Evolutionary conservation across 2,329 filamentous ascomycete species (phyloP), one percentile per base, ranked within the genome.

Genomic region (Clarireedia monteithiana): DNA sequence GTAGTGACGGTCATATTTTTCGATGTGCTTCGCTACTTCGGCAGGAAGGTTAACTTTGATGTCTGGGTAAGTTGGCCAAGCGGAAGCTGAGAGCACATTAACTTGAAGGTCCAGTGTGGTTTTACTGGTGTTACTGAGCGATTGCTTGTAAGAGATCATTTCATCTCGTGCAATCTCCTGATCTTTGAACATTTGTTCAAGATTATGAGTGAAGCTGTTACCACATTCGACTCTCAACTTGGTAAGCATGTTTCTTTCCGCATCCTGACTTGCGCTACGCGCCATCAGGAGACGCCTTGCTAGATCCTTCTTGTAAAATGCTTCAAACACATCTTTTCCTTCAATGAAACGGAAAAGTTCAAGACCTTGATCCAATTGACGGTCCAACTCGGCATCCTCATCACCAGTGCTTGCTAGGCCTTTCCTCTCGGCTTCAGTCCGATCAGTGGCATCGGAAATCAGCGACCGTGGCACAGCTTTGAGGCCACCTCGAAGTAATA

Each of bases 161-260:
- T 97, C 92, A 65, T 97, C 94, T 59, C 88, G 87, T 12, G 89
- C 89, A 20, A 96, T 79, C 68, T 96, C 91, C 71, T 97, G 90
- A 67, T 99, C 94, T 71, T 95, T 96, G 77, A 99, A 99, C 94
- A 99, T 99, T 60, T 92, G 89, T 72, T 99, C 95, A 0, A 99
- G 78, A 66, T 99, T 99, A 68, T 96, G 91, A 0, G 94, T 99
- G 69, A 99, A 97, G 64, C 83, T 88, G 14, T 89, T 87, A 40
- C 94, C 94, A 68, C 94, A 99, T 75, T 99, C 94, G 63, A 85
- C 88, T 73, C 94, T 92, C 27, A 99, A 78, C 63, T 95, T 89
- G 26, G 88, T 80, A 48, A 99, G 80, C 94, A 99, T 99, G 72
- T 88, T 95, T 60, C 91, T 83, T 73, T 99, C 95, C 0, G 94